These are phyloP conservation scores for Peterozyma toletana DNA, from an alignment of 805 yeast species.

Conservation along the genomic window DNA sequence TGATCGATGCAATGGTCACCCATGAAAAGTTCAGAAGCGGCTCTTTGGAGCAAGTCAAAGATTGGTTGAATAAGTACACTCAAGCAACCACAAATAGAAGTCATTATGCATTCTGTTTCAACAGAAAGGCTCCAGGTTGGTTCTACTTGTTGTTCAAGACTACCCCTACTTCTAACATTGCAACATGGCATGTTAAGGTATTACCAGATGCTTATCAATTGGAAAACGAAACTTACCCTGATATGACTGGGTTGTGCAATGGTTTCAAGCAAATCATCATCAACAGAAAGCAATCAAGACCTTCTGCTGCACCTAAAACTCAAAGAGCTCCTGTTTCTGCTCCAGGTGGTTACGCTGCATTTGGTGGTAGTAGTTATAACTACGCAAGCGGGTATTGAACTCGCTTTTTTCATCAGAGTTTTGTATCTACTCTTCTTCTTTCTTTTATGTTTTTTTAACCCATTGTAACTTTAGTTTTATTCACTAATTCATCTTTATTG, in stretches of 20 bases:
- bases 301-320: too few species aligned
- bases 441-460: too few species aligned
- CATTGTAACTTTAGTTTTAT: too few species aligned
- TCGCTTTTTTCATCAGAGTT: too few species aligned
- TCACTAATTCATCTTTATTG: too few species aligned
- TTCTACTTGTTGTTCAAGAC: constrained; percentile 82
- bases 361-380: too few species aligned
- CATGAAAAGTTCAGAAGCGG: constrained; percentile 88
- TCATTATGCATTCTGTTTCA: constrained; percentile 85
- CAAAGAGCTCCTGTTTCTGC: too few species aligned
- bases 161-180: constrained; percentile 56
- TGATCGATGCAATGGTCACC: constrained; percentile 75
- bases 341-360: too few species aligned
- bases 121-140: constrained; percentile 92
- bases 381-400: too few species aligned
- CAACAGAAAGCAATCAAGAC: not conserved
- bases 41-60: constrained; percentile 68
- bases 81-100: constrained; percentile 87
- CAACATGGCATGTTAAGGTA: constrained; percentile 88
- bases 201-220: constrained; percentile 81
- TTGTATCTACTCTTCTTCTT: too few species aligned
- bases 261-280: constrained; percentile 75
- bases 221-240: constrained; percentile 79
- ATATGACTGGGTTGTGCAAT: constrained; percentile 80
- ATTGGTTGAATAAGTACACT: constrained; percentile 83